Conservation (phyloP, 2,329 filamentous ascomycete species). For the Emydomyces testavorans region DNA sequence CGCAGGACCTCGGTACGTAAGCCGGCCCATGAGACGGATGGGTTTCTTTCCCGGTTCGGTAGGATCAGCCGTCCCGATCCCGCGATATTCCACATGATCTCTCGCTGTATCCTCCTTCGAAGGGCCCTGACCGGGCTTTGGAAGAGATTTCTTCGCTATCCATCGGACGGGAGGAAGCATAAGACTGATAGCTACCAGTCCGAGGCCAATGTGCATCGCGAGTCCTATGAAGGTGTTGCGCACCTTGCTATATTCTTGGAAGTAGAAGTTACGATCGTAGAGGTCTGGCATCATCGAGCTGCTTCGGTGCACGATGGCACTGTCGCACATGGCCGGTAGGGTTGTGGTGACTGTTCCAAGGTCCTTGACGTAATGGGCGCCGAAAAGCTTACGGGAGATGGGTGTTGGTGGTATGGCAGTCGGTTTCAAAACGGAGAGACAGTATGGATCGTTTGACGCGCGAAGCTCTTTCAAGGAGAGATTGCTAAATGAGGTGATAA, state of each 20-base stretch:
- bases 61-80: conserved; percentile 35
- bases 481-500: conserved; percentile 45
- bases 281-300: conserved; percentile 47
- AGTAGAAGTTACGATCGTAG: conserved; percentile 49
- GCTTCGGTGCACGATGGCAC: conserved; percentile 48
- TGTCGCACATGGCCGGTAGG: conserved; percentile 42
- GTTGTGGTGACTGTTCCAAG: conserved; percentile 49
- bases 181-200: conserved; percentile 38
- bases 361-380: conserved; percentile 43
- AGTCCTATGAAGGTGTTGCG: conserved; percentile 40
- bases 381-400: conserved; percentile 32
- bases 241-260: conserved; percentile 46
- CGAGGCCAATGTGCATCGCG: conserved; percentile 40
- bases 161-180: conserved; percentile 44
- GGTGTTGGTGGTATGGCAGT: conserved; percentile 19
- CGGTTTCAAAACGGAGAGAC: conserved; percentile 31
- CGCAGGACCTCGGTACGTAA: conserved; percentile 33
- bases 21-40: conserved; percentile 33
- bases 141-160: conserved; percentile 38
- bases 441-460: conserved; percentile 40
- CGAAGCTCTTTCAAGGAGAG: conserved; percentile 38
- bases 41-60: conserved; percentile 16
- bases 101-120: conserved; percentile 32
- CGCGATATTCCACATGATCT: conserved; percentile 34
- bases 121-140: conserved; percentile 42